phyloP scores from a whole-genome alignment of 495 filamentous ascomycete species.

The Trichoderma erinaceum region DNA sequence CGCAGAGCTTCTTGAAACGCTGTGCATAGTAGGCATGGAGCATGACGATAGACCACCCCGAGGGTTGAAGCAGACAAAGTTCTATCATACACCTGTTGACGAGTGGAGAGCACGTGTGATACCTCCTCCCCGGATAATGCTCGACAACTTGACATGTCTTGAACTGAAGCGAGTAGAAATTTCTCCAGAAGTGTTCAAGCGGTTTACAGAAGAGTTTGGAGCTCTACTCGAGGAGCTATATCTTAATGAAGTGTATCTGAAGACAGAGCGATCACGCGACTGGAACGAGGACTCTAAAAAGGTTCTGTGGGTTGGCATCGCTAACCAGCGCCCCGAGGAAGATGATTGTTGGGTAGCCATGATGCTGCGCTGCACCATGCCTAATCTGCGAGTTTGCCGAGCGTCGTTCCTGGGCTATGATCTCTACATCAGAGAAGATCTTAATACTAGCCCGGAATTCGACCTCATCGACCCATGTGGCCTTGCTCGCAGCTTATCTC shows the following conservation, averaged over 20 bases:
- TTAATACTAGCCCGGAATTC: slow-evolving; percentile 14
- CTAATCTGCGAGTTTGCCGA: slow-evolving; percentile 22
- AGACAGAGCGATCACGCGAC: slow-evolving; percentile 19
- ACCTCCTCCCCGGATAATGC: slow-evolving; percentile 20
- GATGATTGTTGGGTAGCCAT: slow-evolving; percentile 24
- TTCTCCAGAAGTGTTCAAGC: slow-evolving; percentile 17
- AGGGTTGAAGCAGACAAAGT: slow-evolving; percentile 19
- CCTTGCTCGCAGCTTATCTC: slow-evolving; percentile 19
- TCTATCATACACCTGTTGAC: slow-evolving; percentile 17
- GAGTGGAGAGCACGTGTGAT: slow-evolving; percentile 21
- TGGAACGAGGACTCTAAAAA: slow-evolving; percentile 17
- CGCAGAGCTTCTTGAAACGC: slow-evolving; percentile 21
- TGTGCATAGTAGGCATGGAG: slow-evolving; percentile 25
- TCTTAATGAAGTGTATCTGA: slow-evolving; percentile 24
- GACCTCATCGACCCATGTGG: slow-evolving; percentile 24
- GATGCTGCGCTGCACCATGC: slow-evolving; percentile 19
- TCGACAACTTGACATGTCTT: slow-evolving; percentile 21
- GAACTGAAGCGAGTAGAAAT: slow-evolving; percentile 26
- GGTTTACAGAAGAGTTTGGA: slow-evolving; percentile 18
- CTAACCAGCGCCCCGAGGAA: slow-evolving; percentile 20
- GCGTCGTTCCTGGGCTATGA: slow-evolving; percentile 24
- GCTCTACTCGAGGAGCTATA: slow-evolving; percentile 24
- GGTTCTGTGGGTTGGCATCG: slow-evolving; percentile 26
- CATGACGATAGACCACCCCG: slow-evolving; percentile 17
- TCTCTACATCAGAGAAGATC: slow-evolving; percentile 16